Conservation (phyloP, 2,329 filamentous ascomycete species). For the Fulvia fulva region DNA sequence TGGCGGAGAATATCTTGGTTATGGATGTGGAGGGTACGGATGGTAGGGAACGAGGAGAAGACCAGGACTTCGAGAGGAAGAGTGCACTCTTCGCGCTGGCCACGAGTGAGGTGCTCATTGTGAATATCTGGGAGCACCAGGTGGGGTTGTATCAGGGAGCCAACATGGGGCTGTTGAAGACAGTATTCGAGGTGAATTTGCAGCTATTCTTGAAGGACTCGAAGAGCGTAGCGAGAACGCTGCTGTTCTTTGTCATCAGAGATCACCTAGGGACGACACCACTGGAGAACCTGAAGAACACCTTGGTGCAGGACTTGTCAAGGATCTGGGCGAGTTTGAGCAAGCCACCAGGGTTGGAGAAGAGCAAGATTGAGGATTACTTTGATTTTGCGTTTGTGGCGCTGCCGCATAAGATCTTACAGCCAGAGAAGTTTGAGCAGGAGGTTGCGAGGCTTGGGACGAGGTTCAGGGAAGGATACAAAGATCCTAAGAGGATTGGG, state of each 20-base stretch:
- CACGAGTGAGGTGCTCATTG: slow-evolving; percentile 94
- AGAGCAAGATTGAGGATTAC: slow-evolving; percentile 89
- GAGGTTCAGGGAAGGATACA: slow-evolving; percentile 78
- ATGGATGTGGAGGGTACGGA: slow-evolving; percentile 99
- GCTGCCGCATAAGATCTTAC: slow-evolving; percentile 92
- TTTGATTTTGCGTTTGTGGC: slow-evolving; percentile 98
- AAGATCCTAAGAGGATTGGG: slow-evolving; percentile 59
- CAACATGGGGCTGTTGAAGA: slow-evolving; percentile 98
- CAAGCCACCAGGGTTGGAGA: slow-evolving; percentile 84
- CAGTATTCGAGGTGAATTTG: slow-evolving; percentile 97
- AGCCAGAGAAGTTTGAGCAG: slow-evolving; percentile 81
- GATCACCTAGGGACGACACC: slow-evolving; percentile 93
- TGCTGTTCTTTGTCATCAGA: slow-evolving; percentile 97
- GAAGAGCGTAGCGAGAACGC: slow-evolving; percentile 82
- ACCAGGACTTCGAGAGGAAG: slow-evolving; percentile 98
- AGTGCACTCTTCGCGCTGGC: slow-evolving; percentile 95
- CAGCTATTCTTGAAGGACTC: slow-evolving; percentile 95
- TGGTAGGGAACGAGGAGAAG: slow-evolving; percentile 90
- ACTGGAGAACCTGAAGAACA: slow-evolving; percentile 82
- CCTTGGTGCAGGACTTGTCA: slow-evolving; percentile 81
- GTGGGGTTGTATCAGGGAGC: slow-evolving; percentile 96
- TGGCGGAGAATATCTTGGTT: slow-evolving; percentile 97
- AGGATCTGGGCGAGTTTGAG: slow-evolving; percentile 92
- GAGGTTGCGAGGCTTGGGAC: slow-evolving; percentile 76
- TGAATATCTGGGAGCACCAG: slow-evolving; percentile 99